A percentile compares a stretch with the other conserved stretches of the same genome.
These are phyloP conservation scores for Trametes versicolor DNA, from an alignment of 1,284 basidiomycete species.

Conservation along the genomic window DNA sequence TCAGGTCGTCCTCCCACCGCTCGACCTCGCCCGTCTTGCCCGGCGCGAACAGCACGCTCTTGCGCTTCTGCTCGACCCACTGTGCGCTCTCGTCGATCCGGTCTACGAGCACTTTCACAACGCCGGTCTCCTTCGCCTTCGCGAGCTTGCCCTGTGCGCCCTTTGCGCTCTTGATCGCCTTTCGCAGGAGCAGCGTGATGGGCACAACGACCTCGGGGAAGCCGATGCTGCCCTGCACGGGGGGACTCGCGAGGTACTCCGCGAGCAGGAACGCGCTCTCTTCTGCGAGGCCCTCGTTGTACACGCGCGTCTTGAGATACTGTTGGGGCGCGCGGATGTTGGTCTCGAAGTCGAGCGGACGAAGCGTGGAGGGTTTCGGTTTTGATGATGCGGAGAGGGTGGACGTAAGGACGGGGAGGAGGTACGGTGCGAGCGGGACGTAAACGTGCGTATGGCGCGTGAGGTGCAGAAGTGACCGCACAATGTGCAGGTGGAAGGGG, in stretches of 20 bases:
- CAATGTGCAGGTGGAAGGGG: constrained; percentile 82
- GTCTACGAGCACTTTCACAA: constrained; percentile 83
- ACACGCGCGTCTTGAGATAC: constrained; percentile 91
- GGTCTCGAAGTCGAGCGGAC: constrained; percentile 90
- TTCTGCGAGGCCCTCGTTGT: constrained; percentile 86
- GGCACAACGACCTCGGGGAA: constrained; percentile 97
- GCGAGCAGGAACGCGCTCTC: constrained; percentile 84
- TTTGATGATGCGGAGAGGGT: constrained; percentile 78
- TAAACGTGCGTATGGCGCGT: constrained; percentile 86
- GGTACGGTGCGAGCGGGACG: constrained; percentile 88
- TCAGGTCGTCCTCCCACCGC: constrained; percentile 73
- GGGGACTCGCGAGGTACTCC: constrained; percentile 76
- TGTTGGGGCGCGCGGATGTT: constrained; percentile 89
- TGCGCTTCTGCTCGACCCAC: constrained; percentile 80
- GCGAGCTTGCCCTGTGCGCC: constrained; percentile 51
- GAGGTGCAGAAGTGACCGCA: constrained; percentile 78
- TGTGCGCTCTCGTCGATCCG: constrained; percentile 85
- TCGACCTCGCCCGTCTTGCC: constrained; percentile 74
- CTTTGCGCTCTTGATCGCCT: constrained; percentile 81
- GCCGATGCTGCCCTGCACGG: constrained; percentile 83
- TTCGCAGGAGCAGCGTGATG: constrained; percentile 79
- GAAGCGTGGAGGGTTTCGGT: constrained; percentile 89
- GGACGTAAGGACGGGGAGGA: constrained; percentile 89
- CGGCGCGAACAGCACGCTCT: constrained; percentile 78
- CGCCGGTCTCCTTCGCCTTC: constrained; percentile 63